Percentiles rank a stretch among this genome's conserved stretches.
phyloP scores from a whole-genome alignment of 2,329 filamentous ascomycete genomes.

The Xylaria sp. region DNA sequence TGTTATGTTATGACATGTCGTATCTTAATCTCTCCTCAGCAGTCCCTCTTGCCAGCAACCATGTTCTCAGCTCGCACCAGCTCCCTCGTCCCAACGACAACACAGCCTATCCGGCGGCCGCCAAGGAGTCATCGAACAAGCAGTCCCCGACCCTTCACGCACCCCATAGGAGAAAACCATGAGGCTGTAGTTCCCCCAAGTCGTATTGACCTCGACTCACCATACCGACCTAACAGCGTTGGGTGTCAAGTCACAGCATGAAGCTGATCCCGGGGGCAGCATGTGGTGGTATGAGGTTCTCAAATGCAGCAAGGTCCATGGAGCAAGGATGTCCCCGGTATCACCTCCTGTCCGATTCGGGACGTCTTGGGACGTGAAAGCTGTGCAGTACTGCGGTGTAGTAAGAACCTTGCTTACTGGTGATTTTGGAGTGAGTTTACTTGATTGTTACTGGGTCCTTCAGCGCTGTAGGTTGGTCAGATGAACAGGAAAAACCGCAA shows the following conservation, averaged over 20 bases:
- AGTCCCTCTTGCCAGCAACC: conserved; percentile 22
- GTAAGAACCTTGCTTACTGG: conserved; percentile 39
- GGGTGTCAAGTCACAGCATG: conserved; percentile 27
- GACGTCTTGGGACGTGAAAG: conserved; percentile 26
- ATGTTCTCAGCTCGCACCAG: conserved; percentile 34
- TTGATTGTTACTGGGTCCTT: conserved; percentile 17
- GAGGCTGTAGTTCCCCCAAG: conserved; percentile 10
- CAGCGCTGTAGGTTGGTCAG: conserved; percentile 13
- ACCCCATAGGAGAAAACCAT: background rate
- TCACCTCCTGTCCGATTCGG: conserved; percentile 34
- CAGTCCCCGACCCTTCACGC: background rate
- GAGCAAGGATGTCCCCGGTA: conserved; percentile 36
- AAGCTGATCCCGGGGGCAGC: conserved; percentile 31
- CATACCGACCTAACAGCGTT: conserved; percentile 11
- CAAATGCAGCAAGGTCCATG: conserved; percentile 34
- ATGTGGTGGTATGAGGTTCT: conserved; percentile 35
- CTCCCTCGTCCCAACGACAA: conserved; percentile 20
- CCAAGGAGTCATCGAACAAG: conserved; percentile 8
- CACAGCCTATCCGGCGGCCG: background rate
- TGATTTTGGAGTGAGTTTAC: conserved; percentile 14
- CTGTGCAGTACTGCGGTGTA: conserved; percentile 22
- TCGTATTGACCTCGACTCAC: conserved; percentile 12
- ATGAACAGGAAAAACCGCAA: conserved; percentile 13
- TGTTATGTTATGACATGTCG: conserved; percentile 34
- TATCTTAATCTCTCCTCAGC: conserved; percentile 24